Evolutionary conservation across 2,329 filamentous ascomycete genomes (phyloP).

Genomic region (Triangularia verruculosa): DNA sequence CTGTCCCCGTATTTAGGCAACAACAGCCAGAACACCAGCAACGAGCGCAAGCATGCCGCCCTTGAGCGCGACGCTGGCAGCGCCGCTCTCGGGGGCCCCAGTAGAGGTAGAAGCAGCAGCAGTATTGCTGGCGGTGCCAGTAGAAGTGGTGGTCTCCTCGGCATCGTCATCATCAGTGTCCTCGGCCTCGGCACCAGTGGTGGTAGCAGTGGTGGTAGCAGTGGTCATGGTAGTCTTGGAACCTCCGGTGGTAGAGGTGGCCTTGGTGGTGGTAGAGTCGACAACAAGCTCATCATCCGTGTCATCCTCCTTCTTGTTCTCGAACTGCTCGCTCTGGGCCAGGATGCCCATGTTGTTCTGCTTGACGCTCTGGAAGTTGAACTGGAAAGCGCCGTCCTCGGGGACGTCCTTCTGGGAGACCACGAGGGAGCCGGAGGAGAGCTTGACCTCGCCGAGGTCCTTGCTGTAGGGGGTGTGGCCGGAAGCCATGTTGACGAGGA

Average conservation of each 20-base stretch:
- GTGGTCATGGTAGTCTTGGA: background rate
- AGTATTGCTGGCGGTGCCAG: slow-evolving; percentile 13
- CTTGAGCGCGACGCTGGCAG: slow-evolving; percentile 12
- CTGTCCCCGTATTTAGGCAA: slow-evolving; percentile 15
- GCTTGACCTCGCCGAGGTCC: slow-evolving; percentile 26
- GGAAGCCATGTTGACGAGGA: slow-evolving; percentile 28
- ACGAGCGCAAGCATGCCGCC: slow-evolving; percentile 22
- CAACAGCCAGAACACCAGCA: slow-evolving; percentile 21
- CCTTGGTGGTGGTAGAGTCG: background rate
- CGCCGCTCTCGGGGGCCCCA: background rate
- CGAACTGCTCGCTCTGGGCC: slow-evolving; percentile 29
- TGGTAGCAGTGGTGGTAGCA: slow-evolving; percentile 16
- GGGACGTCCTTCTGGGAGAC: slow-evolving; percentile 18
- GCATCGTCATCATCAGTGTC: slow-evolving; percentile 1
- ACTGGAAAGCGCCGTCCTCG: slow-evolving; percentile 24
- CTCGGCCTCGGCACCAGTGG: background rate
- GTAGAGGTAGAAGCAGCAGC: slow-evolving; percentile 7
- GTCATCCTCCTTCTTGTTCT: slow-evolving; percentile 18
- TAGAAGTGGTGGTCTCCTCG: background rate
- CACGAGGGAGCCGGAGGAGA: slow-evolving; percentile 19
- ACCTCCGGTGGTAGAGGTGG: background rate
- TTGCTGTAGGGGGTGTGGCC: slow-evolving; percentile 27
- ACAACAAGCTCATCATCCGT: background rate
- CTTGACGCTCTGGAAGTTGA: slow-evolving; percentile 27
- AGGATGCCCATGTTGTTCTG: slow-evolving; percentile 27